phyloP scores from a whole-genome alignment of 495 filamentous ascomycete species.

The Penicillium longicatenatum region DNA sequence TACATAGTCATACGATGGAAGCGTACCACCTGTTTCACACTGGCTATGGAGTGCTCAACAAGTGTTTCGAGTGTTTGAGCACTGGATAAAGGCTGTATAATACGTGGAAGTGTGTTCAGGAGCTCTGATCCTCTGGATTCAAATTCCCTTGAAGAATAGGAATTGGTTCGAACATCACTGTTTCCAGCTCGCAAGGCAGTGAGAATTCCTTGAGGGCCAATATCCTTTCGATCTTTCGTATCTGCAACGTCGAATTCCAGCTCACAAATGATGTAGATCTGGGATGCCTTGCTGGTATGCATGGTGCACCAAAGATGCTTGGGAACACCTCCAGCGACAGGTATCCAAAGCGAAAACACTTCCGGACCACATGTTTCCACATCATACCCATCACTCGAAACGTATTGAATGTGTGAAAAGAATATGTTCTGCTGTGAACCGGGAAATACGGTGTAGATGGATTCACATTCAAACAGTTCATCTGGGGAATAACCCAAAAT shows the following conservation, averaged over 20 bases:
- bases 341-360: slow-evolving; percentile 73
- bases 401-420: slow-evolving; percentile 74
- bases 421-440: slow-evolving; percentile 75
- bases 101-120: slow-evolving; percentile 83
- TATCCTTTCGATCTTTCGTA: slow-evolving; percentile 59
- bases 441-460: slow-evolving; percentile 72
- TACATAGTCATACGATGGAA: slow-evolving; percentile 90
- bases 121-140: slow-evolving; percentile 61
- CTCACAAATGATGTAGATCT: slow-evolving; percentile 75
- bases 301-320: slow-evolving; percentile 84
- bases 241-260: slow-evolving; percentile 71
- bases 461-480: slow-evolving; percentile 71
- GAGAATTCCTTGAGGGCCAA: not conserved
- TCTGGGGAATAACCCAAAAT: slow-evolving; percentile 76
- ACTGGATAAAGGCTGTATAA: slow-evolving; percentile 75
- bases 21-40: slow-evolving; percentile 73
- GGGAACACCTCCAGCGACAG: slow-evolving; percentile 43
- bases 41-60: slow-evolving; percentile 12
- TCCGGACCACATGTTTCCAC: slow-evolving; percentile 72
- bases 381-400: slow-evolving; percentile 65
- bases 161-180: slow-evolving; percentile 31
- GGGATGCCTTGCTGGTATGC: slow-evolving; percentile 64
- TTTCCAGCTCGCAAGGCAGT: not conserved
- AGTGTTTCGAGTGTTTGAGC: slow-evolving; percentile 61
- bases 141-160: not conserved